Conservation (phyloP, 2,329 filamentous ascomycete species). For the Sclerotinia trifoliorum region DNA sequence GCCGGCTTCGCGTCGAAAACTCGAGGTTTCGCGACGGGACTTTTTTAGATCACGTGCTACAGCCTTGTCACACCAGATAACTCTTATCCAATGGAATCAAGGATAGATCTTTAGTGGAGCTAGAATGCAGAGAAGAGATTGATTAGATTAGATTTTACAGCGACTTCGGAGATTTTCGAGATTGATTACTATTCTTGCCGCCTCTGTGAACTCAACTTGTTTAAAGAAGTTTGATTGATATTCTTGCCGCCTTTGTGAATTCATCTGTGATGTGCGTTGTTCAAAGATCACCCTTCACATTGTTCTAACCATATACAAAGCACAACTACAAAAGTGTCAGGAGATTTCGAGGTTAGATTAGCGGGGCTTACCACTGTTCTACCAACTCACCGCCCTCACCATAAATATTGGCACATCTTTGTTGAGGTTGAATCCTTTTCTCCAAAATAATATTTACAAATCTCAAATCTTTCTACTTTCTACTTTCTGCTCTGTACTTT, state of each 20-base stretch:
- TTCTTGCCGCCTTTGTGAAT: neutral
- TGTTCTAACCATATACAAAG: neutral
- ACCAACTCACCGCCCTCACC: neutral
- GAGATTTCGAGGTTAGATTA: neutral
- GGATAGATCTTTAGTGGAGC: neutral
- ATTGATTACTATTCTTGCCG: neutral
- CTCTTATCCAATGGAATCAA: neutral
- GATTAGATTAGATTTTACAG: conserved; percentile 14
- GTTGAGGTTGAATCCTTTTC: conserved; percentile 1
- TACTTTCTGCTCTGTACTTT: neutral
- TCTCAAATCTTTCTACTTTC: neutral
- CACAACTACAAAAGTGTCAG: conserved; percentile 6
- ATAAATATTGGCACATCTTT: conserved; percentile 11
- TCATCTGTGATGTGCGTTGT: neutral
- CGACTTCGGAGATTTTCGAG: neutral
- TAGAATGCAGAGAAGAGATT: neutral
- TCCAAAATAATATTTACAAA: conserved; percentile 8
- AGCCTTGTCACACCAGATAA: conserved; percentile 23
- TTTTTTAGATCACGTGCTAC: conserved; percentile 31
- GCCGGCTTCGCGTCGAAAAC: conserved; percentile 28
- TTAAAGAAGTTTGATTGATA: too few relatives aligned
- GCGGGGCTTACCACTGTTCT: neutral
- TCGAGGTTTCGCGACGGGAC: conserved; percentile 31
- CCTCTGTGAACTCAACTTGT: neutral
- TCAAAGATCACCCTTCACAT: neutral